Conservation (phyloP, 169 alveolate species). For the Babesia ovis region DNA sequence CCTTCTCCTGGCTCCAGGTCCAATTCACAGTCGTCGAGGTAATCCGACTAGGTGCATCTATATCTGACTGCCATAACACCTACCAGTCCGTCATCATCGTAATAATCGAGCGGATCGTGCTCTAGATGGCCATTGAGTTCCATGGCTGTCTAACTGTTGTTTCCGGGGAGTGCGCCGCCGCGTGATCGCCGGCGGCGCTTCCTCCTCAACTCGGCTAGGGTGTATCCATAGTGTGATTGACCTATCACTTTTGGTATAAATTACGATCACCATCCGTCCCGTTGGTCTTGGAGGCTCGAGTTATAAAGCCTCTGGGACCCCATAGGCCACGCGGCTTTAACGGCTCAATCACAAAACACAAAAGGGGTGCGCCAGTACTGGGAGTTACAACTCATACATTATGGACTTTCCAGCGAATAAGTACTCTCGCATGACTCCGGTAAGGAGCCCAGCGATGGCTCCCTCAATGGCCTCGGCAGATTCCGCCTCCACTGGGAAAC, state of each 20-base stretch:
- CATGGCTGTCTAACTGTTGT: neutral
- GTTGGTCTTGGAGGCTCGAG: neutral
- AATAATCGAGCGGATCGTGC: neutral
- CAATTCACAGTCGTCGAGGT: constrained; percentile 10
- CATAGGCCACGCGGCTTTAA: constrained; percentile 8
- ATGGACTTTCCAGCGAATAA: constrained; percentile 41
- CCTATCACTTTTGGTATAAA: neutral
- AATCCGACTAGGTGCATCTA: neutral
- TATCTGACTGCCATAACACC: neutral
- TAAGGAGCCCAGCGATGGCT: constrained; percentile 10
- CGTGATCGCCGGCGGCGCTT: neutral
- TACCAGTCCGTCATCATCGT: constrained; percentile 1
- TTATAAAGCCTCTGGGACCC: neutral
- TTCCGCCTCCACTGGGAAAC: constrained; percentile 12
- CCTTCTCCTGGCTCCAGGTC: neutral
- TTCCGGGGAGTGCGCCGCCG: neutral
- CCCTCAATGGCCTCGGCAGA: constrained; percentile 14
- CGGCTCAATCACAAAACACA: neutral
- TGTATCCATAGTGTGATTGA: neutral
- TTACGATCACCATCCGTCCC: too few relatives aligned
- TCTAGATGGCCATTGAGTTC: neutral
- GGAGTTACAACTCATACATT: neutral
- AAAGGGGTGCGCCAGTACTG: neutral
- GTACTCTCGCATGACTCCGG: constrained; percentile 1
- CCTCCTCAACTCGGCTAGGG: neutral